Evolutionary conservation across 1,284 basidiomycete species (phyloP).

Genomic region (Cystobasidium slooffiae): DNA sequence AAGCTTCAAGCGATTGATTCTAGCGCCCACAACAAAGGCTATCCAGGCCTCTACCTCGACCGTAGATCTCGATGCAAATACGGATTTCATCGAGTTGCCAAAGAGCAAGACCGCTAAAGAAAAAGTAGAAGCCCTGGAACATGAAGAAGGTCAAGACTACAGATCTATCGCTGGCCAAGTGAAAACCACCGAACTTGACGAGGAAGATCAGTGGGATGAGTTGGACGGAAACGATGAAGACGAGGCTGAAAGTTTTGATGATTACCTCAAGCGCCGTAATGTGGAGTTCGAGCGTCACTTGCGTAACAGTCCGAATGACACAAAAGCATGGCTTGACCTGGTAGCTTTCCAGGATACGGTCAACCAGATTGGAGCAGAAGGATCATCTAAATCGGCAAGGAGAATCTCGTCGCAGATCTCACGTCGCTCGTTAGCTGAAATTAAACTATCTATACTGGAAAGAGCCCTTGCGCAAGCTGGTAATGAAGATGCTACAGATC

Average conservation of each 20-base stretch:
- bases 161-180: conserved; percentile 50
- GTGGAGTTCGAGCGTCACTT: conserved; percentile 66
- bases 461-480: conserved; percentile 67
- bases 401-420: conserved; percentile 52
- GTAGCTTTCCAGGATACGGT: conserved; percentile 58
- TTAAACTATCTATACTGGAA: conserved; percentile 66
- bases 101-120: not conserved
- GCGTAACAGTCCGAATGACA: conserved; percentile 62
- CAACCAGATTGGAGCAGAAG: not conserved
- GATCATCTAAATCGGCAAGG: conserved; percentile 49
- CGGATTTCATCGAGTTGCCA: conserved; percentile 2
- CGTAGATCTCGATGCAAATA: conserved; percentile 33
- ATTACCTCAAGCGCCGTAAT: conserved; percentile 65
- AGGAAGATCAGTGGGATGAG: conserved; percentile 45
- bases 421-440: conserved; percentile 76
- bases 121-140: conserved; percentile 48
- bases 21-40: not conserved
- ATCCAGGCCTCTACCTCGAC: conserved; percentile 46
- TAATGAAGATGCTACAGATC: conserved; percentile 62
- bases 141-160: conserved; percentile 51
- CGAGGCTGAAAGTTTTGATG: conserved; percentile 57
- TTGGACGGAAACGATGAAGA: conserved; percentile 45
- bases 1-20: not conserved
- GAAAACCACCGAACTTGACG: conserved; percentile 44
- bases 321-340: conserved; percentile 69